Evolutionary conservation across 2,329 filamentous ascomycete genomes (phyloP).

Genomic region (Epicoccum nigrum): DNA sequence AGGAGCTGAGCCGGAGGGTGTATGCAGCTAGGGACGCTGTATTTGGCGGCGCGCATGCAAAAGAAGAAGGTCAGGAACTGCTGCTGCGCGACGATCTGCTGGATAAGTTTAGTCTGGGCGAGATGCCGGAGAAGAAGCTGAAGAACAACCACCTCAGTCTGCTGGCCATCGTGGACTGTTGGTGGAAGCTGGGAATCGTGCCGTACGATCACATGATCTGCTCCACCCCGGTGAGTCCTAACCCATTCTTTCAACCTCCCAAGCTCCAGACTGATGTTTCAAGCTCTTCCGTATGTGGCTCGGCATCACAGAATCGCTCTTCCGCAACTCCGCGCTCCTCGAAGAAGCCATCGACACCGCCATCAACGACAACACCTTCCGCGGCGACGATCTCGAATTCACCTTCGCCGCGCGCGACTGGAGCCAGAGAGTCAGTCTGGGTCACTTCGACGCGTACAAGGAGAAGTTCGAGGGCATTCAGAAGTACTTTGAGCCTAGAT

Average conservation of each 20-base stretch:
- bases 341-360: slow-evolving; percentile 86
- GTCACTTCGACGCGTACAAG: slow-evolving; percentile 90
- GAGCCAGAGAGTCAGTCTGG: slow-evolving; percentile 90
- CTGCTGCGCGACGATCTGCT: slow-evolving; percentile 80
- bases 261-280: not conserved
- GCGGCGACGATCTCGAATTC: slow-evolving; percentile 96
- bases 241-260: not conserved
- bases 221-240: slow-evolving; percentile 76
- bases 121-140: slow-evolving; percentile 68
- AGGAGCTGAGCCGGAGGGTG: slow-evolving; percentile 76
- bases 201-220: slow-evolving; percentile 99
- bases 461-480: slow-evolving; percentile 92
- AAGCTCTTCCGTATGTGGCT: slow-evolving; percentile 90
- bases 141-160: slow-evolving; percentile 94
- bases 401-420: slow-evolving; percentile 95
- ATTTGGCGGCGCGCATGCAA: slow-evolving; percentile 61
- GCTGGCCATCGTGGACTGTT: slow-evolving; percentile 97
- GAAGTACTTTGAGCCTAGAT: slow-evolving; percentile 87
- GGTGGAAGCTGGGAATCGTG: slow-evolving; percentile 90
- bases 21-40: slow-evolving; percentile 79
- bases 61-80: slow-evolving; percentile 61
- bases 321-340: slow-evolving; percentile 79
- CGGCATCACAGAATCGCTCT: slow-evolving; percentile 95
- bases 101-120: slow-evolving; percentile 85
- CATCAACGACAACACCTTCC: slow-evolving; percentile 86